A percentile compares a stretch with the other conserved stretches of the same genome.
phyloP scores from a whole-genome alignment of 208 protist genomes.

The Leishmania tropica region DNA sequence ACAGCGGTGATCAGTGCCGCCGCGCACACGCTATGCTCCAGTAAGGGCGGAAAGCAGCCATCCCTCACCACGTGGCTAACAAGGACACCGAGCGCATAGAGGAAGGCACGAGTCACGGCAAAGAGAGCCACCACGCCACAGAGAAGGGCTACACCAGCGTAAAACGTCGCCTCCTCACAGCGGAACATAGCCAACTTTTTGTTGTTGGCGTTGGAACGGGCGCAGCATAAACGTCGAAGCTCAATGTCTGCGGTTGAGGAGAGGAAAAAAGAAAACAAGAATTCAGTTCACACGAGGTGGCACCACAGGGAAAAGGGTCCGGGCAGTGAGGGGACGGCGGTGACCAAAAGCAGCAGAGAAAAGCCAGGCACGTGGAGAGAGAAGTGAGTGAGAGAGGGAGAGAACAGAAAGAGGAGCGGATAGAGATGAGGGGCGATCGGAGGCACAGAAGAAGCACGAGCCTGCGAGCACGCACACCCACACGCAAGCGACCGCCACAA shows the following conservation, averaged over 20 bases:
- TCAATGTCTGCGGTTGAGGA: not conserved
- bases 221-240: not conserved
- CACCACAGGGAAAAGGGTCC: not conserved
- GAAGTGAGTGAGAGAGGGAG: not conserved
- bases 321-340: not conserved
- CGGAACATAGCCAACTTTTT: constrained; percentile 3
- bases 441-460: not conserved
- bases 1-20: constrained; percentile 4
- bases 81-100: constrained; percentile 7
- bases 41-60: not conserved
- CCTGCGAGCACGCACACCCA: not conserved
- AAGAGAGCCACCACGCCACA: not conserved
- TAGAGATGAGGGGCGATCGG: not conserved
- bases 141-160: constrained; percentile 7
- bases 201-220: not conserved
- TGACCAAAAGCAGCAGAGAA: not conserved
- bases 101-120: constrained; percentile 5
- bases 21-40: constrained; percentile 4
- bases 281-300: not conserved
- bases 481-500: not conserved
- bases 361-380: not conserved
- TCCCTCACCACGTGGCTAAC: not conserved
- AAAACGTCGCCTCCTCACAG: constrained; percentile 24
- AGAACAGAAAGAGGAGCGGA: constrained; percentile 4
- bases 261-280: not conserved